Evolutionary conservation across 2,329 filamentous ascomycete genomes (phyloP), one percentile per base, ranked within the genome.

Genomic region (Cytospora mali): DNA sequence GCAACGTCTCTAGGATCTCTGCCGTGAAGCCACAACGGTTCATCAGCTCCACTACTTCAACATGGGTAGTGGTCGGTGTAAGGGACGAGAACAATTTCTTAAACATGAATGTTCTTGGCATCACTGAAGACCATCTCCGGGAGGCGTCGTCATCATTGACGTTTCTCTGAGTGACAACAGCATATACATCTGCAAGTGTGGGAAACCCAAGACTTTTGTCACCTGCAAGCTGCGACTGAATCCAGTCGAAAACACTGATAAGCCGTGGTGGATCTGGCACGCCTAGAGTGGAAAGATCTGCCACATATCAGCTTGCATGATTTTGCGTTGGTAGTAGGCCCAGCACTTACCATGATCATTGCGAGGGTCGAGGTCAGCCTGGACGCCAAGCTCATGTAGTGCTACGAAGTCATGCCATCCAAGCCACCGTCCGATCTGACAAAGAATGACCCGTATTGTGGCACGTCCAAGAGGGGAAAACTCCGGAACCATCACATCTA

Each of bases 341-440:
- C n/a, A 1, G 31, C 6, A 57, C 75, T 59, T 71, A 81, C 80
- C 79, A 31, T 73, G 66, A 51, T 81, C 77, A 59, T 78, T 71
- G 9, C 70, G 68, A 0, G 69, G 68, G 35, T 79, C 74, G 5
- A 79, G 65, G 2, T 83, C 79, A 55, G 81, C 74, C 57, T 85
- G 81, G 64, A 86, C 77, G 6, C 83, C 83, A 0, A 85, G 69
- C 53, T 83, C 80, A 61, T 87, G 86, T 18, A 78, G 62, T 6
- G 75, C 72, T 3, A 75, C 74, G 70, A 84, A 84, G 53, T 74
- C 71, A 9, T 75, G 67, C 84, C 94, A 97, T 10, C 86, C 85
- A 27, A 99, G 79, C 93, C 94, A 98, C 58, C 83, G 80, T 1
- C 89, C 86, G 62, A 99, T 81, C 72, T 97, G 94, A 52, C 89